Evolutionary conservation across 2,329 filamentous ascomycete genomes (phyloP).

Genomic region (Fonsecaea monophora): DNA sequence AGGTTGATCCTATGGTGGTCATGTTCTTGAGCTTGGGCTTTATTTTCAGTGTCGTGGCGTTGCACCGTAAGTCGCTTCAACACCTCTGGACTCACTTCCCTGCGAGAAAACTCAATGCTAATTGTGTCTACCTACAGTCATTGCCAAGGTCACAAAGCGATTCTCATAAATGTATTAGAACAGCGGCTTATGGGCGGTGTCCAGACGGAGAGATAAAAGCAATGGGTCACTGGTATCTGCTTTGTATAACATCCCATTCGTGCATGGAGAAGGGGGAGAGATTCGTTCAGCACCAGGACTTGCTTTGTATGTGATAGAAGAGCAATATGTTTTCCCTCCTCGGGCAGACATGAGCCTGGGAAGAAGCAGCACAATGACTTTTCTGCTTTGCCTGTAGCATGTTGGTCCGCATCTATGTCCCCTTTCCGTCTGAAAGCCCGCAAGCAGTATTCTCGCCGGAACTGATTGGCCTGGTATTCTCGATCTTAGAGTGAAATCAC

Average conservation of each 20-base stretch:
- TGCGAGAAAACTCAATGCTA: conserved; percentile 36
- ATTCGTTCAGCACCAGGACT: conserved; percentile 2
- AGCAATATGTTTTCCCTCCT: not conserved
- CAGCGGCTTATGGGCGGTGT: conserved; percentile 2
- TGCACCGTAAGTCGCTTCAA: conserved; percentile 77
- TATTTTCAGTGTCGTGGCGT: conserved; percentile 96
- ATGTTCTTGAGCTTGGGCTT: conserved; percentile 95
- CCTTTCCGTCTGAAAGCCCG: not conserved
- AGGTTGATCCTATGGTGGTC: conserved; percentile 97
- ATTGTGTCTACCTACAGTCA: conserved; percentile 64
- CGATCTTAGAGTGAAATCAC: not conserved
- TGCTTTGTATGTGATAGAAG: not conserved
- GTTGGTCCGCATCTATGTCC: not conserved
- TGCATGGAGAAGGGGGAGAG: conserved; percentile 3
- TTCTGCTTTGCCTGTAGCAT: not conserved
- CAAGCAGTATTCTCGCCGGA: not conserved
- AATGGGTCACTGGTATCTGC: conserved; percentile 16
- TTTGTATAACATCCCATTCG: conserved; percentile 27
- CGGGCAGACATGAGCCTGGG: not conserved
- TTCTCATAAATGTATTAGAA: conserved; percentile 61
- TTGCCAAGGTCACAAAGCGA: conserved; percentile 91
- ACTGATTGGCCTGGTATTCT: not conserved
- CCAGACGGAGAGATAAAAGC: conserved; percentile 26
- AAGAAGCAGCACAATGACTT: not conserved
- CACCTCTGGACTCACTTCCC: not conserved